phyloP scores from a whole-genome alignment of 2,329 filamentous ascomycete genomes.

The Diaporthe australafricana region DNA sequence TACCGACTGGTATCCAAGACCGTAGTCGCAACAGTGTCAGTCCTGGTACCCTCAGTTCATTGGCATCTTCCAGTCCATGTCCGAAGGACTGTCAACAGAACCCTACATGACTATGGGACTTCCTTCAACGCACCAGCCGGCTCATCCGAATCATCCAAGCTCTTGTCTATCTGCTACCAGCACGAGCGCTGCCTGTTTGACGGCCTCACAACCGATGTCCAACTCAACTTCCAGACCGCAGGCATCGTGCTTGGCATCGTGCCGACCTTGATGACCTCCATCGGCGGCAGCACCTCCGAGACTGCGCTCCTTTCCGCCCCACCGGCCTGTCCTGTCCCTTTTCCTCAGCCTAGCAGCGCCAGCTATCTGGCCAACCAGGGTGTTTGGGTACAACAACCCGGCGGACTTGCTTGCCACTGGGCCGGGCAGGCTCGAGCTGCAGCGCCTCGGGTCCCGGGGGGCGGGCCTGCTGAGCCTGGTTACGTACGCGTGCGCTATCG shows the following conservation, averaged over 20 bases:
- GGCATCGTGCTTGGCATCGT: neutral
- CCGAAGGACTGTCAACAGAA: neutral
- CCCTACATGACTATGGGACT: neutral
- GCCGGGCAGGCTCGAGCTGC: neutral
- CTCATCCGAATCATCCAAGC: neutral
- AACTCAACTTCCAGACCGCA: slow-evolving; percentile 14
- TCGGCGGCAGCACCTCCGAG: neutral
- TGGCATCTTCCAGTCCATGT: neutral
- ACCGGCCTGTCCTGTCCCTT: neutral
- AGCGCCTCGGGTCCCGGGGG: neutral
- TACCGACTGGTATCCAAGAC: neutral
- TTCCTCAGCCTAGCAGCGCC: slow-evolving; percentile 7
- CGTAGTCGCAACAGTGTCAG: neutral
- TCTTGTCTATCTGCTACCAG: slow-evolving; percentile 5
- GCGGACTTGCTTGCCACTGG: neutral
- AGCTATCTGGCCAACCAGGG: neutral
- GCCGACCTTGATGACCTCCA: neutral
- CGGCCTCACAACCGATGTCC: slow-evolving; percentile 2
- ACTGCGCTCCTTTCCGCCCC: neutral
- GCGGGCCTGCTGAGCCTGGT: neutral
- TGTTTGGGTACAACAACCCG: slow-evolving; percentile 5
- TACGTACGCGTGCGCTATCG: neutral
- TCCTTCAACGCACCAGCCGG: neutral
- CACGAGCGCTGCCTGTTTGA: neutral
- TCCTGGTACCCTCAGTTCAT: neutral